Evolutionary conservation across 495 filamentous ascomycete genomes (phyloP).

Genomic region (Xylaria longipes): DNA sequence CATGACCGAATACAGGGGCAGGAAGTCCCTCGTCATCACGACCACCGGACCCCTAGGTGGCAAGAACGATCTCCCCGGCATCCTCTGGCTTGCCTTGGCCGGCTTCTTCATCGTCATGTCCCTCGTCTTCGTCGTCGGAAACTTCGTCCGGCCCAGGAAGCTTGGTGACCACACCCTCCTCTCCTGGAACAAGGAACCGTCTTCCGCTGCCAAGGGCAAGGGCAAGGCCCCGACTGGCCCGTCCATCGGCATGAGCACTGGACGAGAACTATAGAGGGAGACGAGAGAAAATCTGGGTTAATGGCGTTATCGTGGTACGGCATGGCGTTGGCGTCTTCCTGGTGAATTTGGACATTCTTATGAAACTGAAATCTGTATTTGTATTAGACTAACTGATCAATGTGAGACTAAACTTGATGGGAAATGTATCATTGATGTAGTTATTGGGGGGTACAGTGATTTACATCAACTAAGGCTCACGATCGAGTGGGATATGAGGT

Average conservation of each 20-base stretch:
- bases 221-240: slow-evolving; percentile 42
- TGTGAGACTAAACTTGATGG: not conserved
- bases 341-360: slow-evolving; percentile 14
- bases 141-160: slow-evolving; percentile 91
- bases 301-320: slow-evolving; percentile 22
- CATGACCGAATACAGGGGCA: slow-evolving; percentile 74
- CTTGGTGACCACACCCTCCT: slow-evolving; percentile 97
- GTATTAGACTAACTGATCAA: slow-evolving; percentile 26
- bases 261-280: slow-evolving; percentile 37
- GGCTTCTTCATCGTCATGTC: slow-evolving; percentile 91
- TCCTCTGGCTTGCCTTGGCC: slow-evolving; percentile 93
- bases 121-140: slow-evolving; percentile 83
- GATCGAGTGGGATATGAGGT: not conserved
- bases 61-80: slow-evolving; percentile 94
- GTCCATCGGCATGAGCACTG: slow-evolving; percentile 38
- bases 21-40: slow-evolving; percentile 91
- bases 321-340: slow-evolving; percentile 21
- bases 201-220: slow-evolving; percentile 50
- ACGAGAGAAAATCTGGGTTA: slow-evolving; percentile 17
- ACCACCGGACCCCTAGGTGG: slow-evolving; percentile 96
- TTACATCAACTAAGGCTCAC: not conserved
- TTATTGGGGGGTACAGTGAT: not conserved
- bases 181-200: slow-evolving; percentile 91
- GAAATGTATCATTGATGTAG: not conserved
- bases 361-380: slow-evolving; percentile 19